These are phyloP conservation scores for Phytopythium chamaehyphon DNA, from an alignment of 352 stramenopile genomes.

Conservation along the genomic window DNA sequence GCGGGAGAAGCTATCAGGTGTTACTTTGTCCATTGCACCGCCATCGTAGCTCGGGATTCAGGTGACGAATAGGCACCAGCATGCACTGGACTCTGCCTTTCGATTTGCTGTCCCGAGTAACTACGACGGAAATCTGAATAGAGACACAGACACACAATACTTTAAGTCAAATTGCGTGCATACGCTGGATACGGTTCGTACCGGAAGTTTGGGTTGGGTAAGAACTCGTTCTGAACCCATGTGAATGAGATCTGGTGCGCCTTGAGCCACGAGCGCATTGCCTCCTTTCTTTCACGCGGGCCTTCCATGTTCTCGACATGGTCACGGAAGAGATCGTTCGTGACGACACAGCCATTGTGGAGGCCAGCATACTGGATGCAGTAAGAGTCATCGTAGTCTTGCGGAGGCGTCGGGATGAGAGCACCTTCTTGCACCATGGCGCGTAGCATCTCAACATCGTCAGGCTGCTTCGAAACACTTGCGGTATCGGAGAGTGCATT, in stretches of 20 bases:
- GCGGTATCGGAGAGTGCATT: constrained; percentile 5
- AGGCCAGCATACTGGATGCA: constrained; percentile 85
- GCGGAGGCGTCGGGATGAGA: constrained; percentile 72
- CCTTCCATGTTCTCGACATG: constrained; percentile 69
- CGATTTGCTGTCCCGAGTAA: too few relatives aligned
- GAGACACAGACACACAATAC: not conserved
- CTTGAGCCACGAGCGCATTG: constrained; percentile 61
- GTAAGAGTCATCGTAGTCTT: constrained; percentile 90
- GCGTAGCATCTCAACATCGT: constrained; percentile 68
- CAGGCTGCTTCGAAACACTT: constrained; percentile 57
- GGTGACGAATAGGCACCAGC: too few relatives aligned
- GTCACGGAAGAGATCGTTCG: constrained; percentile 87
- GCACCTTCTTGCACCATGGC: constrained; percentile 64
- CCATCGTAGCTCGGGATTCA: not conserved
- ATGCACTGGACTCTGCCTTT: too few relatives aligned
- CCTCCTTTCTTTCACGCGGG: constrained; percentile 48
- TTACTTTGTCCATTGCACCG: not conserved
- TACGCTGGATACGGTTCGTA: constrained; percentile 14
- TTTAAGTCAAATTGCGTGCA: too few relatives aligned
- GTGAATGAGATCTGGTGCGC: constrained; percentile 85
- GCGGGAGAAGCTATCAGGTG: constrained; percentile 17
- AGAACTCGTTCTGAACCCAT: constrained; percentile 84
- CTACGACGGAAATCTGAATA: constrained; percentile 1
- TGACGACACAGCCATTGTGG: constrained; percentile 76
- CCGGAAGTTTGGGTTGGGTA: constrained; percentile 85